phyloP scores from a whole-genome alignment of 75 land plant genomes.

The Picea sitchensis region DNA sequence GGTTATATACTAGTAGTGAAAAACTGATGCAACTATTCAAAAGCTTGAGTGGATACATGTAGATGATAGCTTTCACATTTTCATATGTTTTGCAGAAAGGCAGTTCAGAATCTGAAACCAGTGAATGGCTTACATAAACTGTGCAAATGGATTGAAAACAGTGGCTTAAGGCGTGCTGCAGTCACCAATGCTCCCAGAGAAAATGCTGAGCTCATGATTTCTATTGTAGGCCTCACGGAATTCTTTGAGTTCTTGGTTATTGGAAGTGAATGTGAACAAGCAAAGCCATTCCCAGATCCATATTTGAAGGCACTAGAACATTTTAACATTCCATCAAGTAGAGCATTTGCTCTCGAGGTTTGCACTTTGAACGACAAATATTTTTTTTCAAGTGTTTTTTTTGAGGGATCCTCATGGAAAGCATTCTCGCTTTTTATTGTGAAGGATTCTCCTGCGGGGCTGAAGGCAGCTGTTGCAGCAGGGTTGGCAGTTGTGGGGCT shows the following conservation, averaged over 20 bases:
- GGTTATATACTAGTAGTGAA: background rate
- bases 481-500: constrained; percentile 82
- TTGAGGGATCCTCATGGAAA: background rate
- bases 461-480: constrained; percentile 89
- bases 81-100: constrained; percentile 42
- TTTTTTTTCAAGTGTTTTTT: background rate
- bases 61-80: background rate
- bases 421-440: constrained; percentile 7
- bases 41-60: background rate
- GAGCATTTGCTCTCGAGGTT: constrained; percentile 87
- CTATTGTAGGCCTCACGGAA: constrained; percentile 58
- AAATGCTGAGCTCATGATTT: constrained; percentile 92
- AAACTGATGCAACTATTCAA: background rate
- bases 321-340: constrained; percentile 56
- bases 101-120: constrained; percentile 48
- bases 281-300: constrained; percentile 97
- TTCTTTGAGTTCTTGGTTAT: constrained; percentile 69
- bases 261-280: constrained; percentile 77
- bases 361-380: background rate
- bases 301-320: constrained; percentile 78
- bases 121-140: constrained; percentile 57
- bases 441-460: constrained; percentile 83
- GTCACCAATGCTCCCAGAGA: constrained; percentile 94
- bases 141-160: constrained; percentile 71
- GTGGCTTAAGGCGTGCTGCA: constrained; percentile 81